phyloP scores from a whole-genome alignment of 352 stramenopile genomes.

The Blastocystis hominis region DNA sequence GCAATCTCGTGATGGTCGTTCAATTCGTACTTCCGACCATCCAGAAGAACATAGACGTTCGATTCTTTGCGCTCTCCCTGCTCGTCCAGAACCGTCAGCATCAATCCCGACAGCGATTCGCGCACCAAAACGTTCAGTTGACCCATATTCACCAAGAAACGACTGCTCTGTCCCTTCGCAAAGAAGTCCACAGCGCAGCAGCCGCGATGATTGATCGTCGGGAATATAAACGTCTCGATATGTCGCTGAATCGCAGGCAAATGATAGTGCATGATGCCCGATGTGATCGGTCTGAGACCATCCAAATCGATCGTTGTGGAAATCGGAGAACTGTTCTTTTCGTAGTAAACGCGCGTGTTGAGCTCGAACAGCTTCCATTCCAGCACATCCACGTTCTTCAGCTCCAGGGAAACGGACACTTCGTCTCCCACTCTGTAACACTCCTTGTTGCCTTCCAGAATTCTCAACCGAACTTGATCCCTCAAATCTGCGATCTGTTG shows the following conservation, averaged over 20 bases:
- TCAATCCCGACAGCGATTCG: not conserved
- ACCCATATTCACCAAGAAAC: slow-evolving; percentile 55
- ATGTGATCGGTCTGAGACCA: slow-evolving; percentile 3
- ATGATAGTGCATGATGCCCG: not conserved
- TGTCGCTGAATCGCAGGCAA: not conserved
- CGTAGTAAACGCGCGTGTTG: slow-evolving; percentile 52
- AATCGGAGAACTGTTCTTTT: slow-evolving; percentile 27
- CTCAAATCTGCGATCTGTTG: not conserved
- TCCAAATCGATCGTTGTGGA: slow-evolving; percentile 25
- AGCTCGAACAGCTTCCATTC: slow-evolving; percentile 53
- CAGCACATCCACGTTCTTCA: slow-evolving; percentile 57
- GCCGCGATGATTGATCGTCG: slow-evolving; percentile 23
- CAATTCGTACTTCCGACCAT: not conserved
- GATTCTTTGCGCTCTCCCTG: not conserved
- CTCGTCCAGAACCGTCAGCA: slow-evolving; percentile 57
- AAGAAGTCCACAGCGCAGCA: slow-evolving; percentile 55
- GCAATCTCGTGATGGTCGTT: slow-evolving; percentile 26
- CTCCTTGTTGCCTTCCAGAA: not conserved
- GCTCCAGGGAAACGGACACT: not conserved
- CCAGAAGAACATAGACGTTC: not conserved
- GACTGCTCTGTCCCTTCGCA: not conserved
- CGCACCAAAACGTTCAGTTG: not conserved
- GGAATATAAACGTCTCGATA: slow-evolving; percentile 36
- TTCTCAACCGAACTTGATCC: not conserved
- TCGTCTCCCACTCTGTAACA: not conserved